A percentile compares a stretch with the other conserved stretches of the same genome.
Conservation (phyloP, 768 basidiomycete genomes). For the Hydnomerulius pinastri region DNA sequence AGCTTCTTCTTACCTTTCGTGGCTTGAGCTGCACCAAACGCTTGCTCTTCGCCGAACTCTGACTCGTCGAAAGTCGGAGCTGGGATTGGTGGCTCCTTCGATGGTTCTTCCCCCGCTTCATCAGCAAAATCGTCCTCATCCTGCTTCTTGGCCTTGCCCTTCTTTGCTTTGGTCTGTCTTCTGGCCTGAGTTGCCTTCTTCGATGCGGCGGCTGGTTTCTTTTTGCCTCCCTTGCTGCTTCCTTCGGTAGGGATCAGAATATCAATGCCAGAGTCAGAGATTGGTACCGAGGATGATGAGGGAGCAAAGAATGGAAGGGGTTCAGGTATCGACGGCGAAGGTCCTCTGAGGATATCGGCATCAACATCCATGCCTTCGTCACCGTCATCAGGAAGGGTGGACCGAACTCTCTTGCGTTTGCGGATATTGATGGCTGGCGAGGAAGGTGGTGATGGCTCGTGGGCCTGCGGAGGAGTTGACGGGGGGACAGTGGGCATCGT, state of each 20-base stretch:
- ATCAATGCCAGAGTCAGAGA: slow-evolving; percentile 27
- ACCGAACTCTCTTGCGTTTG: slow-evolving; percentile 28
- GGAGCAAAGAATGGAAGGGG: slow-evolving; percentile 51
- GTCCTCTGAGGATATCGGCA: not conserved
- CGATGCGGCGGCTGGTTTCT: slow-evolving; percentile 5
- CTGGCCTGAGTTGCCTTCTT: slow-evolving; percentile 26
- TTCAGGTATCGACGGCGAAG: slow-evolving; percentile 15
- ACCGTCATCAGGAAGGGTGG: slow-evolving; percentile 8
- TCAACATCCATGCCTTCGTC: slow-evolving; percentile 18
- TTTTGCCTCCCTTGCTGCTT: slow-evolving; percentile 9
- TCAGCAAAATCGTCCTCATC: slow-evolving; percentile 18
- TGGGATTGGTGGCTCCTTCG: slow-evolving; percentile 1
- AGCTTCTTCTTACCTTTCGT: slow-evolving; percentile 21
- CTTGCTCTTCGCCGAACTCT: not conserved
- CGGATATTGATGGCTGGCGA: slow-evolving; percentile 24
- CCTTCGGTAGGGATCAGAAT: slow-evolving; percentile 20
- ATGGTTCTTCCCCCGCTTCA: slow-evolving; percentile 7
- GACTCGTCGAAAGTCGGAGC: slow-evolving; percentile 1
- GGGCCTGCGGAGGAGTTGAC: slow-evolving; percentile 22
- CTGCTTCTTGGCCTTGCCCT: slow-evolving; percentile 30
- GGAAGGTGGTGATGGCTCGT: slow-evolving; percentile 22
- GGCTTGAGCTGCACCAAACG: not conserved
- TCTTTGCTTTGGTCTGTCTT: slow-evolving; percentile 21
- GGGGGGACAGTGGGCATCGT: slow-evolving; percentile 28
- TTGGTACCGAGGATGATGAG: slow-evolving; percentile 40